Conservation (phyloP, 1,284 basidiomycete genomes). For the Malassezia japonica region DNA sequence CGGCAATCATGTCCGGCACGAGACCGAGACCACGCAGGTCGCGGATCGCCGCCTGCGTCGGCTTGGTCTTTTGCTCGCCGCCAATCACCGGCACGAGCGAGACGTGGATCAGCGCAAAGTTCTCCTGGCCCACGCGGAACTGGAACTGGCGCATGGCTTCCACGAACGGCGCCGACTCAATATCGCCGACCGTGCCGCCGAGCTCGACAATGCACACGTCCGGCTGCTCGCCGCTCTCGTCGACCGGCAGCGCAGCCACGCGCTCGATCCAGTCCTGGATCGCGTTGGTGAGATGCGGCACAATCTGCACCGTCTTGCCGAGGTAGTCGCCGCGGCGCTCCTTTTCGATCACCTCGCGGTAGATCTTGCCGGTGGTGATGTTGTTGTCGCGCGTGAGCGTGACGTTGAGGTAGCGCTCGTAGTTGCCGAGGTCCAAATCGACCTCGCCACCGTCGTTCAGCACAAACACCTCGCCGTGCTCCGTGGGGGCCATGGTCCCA, state of each 20-base stretch:
- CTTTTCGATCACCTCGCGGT: constrained; percentile 90
- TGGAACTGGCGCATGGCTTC: constrained; percentile 98
- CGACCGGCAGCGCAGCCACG: constrained; percentile 83
- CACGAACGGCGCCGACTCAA: constrained; percentile 91
- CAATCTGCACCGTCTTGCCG: constrained; percentile 95
- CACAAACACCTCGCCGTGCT: constrained; percentile 98
- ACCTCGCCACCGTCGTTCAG: constrained; percentile 98
- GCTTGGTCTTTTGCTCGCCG: constrained; percentile 98
- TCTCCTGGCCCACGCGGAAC: constrained; percentile 91
- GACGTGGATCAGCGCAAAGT: constrained; percentile 95
- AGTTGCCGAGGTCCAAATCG: constrained; percentile 94
- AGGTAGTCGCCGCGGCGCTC: constrained; percentile 96
- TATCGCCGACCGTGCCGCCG: constrained; percentile 90
- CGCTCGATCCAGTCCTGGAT: constrained; percentile 99
- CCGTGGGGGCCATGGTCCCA: constrained; percentile 95
- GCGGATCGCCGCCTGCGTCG: constrained; percentile 92
- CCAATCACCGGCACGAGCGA: constrained; percentile 97
- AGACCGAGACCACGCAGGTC: constrained; percentile 86
- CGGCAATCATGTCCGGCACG: constrained; percentile 89
- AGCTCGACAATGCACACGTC: constrained; percentile 97
- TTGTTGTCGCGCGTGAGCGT: constrained; percentile 92
- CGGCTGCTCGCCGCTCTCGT: constrained; percentile 82
- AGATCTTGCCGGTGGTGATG: constrained; percentile 97
- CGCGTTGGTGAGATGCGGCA: constrained; percentile 90
- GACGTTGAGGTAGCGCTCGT: constrained; percentile 92